These are phyloP conservation scores for Platanthera zijinensis DNA, from an alignment of 106 monocot genomes.

Conservation along the genomic window DNA sequence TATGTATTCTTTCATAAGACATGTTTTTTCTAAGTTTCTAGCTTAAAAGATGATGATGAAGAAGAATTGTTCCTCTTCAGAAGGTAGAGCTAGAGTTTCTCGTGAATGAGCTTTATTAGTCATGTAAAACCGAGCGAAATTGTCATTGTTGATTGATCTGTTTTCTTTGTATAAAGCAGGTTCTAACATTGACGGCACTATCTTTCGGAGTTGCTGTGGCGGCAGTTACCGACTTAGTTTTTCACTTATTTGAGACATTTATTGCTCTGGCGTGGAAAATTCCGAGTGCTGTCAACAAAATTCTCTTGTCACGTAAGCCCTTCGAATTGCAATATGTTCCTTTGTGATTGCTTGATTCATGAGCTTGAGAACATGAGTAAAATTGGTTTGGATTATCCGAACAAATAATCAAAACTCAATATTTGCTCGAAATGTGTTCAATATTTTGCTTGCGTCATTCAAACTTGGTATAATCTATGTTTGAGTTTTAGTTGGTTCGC, in stretches of 20 bases:
- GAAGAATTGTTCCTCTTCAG: constrained; percentile 43
- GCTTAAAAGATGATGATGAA: neutral
- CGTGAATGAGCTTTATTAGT: neutral
- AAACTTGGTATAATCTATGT: too few species aligned
- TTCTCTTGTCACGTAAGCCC: constrained; percentile 66
- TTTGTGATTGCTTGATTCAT: neutral
- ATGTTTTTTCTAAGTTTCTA: neutral
- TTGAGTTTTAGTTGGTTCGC: too few species aligned
- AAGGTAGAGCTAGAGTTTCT: constrained; percentile 29
- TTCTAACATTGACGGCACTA: constrained; percentile 37
- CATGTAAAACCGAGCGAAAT: neutral
- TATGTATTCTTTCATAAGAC: constrained; percentile 18
- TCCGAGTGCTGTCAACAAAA: constrained; percentile 70
- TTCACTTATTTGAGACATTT: constrained; percentile 56
- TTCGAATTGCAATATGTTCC: neutral
- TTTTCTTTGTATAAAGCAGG: constrained; percentile 22
- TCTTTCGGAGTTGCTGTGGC: constrained; percentile 65
- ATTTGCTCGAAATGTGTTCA: too few species aligned
- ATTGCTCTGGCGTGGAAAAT: constrained; percentile 60
- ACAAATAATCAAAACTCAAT: constrained; percentile 16
- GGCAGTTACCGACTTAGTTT: constrained; percentile 59
- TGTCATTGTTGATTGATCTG: neutral
- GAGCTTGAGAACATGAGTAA: neutral
- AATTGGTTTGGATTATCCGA: neutral
- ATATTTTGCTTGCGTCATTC: too few species aligned